A percentile compares a stretch with the other conserved stretches of the same genome.
Conservation (phyloP, 2,329 filamentous ascomycete genomes). For the Fusarium stilboides region DNA sequence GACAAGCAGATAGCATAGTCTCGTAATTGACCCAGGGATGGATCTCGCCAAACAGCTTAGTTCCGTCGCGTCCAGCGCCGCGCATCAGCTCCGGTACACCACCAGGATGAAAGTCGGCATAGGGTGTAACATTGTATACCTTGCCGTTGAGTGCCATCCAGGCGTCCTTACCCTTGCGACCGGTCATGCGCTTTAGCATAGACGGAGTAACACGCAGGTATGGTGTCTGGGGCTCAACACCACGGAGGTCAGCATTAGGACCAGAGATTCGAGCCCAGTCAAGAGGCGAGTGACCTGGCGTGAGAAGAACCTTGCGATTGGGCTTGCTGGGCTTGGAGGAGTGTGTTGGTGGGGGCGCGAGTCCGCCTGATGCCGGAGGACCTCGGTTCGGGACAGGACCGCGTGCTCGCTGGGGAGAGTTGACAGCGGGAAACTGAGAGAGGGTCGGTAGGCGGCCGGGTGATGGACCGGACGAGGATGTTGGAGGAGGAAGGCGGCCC, state of each 20-base stretch:
- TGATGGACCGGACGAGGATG: constrained; percentile 40
- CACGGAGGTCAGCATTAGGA: constrained; percentile 77
- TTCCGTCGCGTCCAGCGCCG: constrained; percentile 74
- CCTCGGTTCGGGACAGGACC: constrained; percentile 61
- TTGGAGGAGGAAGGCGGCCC: constrained; percentile 43
- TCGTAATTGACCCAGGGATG: constrained; percentile 83
- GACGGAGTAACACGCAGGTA: constrained; percentile 85
- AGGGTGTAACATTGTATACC: constrained; percentile 95
- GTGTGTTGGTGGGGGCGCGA: constrained; percentile 71
- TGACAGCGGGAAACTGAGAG: constrained; percentile 64
- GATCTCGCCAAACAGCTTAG: constrained; percentile 74
- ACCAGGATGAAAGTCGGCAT: constrained; percentile 91
- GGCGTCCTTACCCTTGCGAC: constrained; percentile 86
- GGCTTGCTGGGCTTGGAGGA: constrained; percentile 68
- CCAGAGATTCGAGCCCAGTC: constrained; percentile 91
- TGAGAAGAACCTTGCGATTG: constrained; percentile 81
- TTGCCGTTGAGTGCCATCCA: constrained; percentile 93
- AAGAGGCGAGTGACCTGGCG: constrained; percentile 93
- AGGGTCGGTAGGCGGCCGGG: constrained; percentile 53
- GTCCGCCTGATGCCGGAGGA: constrained; percentile 55
- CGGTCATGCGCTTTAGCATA: constrained; percentile 83
- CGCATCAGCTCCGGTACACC: constrained; percentile 81
- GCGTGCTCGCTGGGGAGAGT: constrained; percentile 67
- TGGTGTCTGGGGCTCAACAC: constrained; percentile 65
- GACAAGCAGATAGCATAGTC: constrained; percentile 75